These are phyloP conservation scores for Vaccinium darrowii DNA, from an alignment of 148 eudicot genomes.

Conservation along the genomic window DNA sequence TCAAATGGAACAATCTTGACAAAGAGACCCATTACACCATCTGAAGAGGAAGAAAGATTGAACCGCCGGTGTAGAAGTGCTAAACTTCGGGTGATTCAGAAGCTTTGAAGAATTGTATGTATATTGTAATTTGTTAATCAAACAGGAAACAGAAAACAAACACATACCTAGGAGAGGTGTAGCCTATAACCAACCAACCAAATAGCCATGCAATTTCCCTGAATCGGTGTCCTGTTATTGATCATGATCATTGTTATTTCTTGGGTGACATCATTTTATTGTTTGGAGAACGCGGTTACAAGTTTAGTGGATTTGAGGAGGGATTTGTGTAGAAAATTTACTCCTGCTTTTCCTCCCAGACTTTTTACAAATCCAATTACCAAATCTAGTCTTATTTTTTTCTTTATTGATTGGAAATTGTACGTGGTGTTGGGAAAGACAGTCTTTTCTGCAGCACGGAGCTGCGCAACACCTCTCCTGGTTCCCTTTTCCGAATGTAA, in stretches of 20 bases:
- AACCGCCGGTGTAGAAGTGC: slow-evolving; percentile 89
- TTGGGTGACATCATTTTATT: not conserved
- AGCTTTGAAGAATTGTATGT: slow-evolving; percentile 23
- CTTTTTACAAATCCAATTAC: no score
- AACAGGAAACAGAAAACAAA: not conserved
- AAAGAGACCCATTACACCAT: slow-evolving; percentile 87
- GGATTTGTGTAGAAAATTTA: no score
- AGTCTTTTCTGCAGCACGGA: no score
- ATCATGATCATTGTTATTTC: not conserved
- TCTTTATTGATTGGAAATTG: no score
- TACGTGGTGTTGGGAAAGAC: no score
- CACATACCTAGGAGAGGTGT: not conserved
- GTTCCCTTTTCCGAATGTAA: no score
- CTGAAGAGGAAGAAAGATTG: slow-evolving; percentile 66
- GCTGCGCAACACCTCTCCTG: no score
- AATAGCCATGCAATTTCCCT: not conserved
- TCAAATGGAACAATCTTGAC: slow-evolving; percentile 62
- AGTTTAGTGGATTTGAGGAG: no score
- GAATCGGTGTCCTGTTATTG: not conserved
- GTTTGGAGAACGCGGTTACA: not conserved
- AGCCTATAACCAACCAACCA: not conserved
- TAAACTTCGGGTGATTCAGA: slow-evolving; percentile 89
- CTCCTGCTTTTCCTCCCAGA: no score
- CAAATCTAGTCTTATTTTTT: no score
- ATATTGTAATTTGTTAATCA: not conserved